Percentiles rank a stretch among this genome's conserved stretches.
These are phyloP conservation scores for Paracoccidioides lutzii DNA, from an alignment of 2,329 filamentous ascomycete genomes.

Conservation along the genomic window DNA sequence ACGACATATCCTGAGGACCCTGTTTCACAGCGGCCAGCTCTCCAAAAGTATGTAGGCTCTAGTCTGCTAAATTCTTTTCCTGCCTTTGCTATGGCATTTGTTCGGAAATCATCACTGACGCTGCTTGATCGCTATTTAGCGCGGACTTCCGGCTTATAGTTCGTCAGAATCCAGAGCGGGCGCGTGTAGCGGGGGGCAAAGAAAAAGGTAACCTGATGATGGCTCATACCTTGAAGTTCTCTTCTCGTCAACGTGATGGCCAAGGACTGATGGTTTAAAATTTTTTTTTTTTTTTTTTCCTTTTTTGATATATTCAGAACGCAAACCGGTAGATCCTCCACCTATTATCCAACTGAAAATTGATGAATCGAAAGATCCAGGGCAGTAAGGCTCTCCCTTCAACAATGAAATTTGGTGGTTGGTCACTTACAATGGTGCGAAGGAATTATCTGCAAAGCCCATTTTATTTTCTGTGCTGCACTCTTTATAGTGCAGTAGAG, in stretches of 20 bases:
- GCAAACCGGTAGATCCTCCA: slow-evolving; percentile 75
- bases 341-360: slow-evolving; percentile 65
- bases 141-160: slow-evolving; percentile 46
- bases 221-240: background rate
- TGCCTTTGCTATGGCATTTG: slow-evolving; percentile 3
- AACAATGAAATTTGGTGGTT: background rate
- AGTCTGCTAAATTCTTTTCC: background rate
- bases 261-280: slow-evolving; percentile 7
- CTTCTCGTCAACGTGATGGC: background rate
- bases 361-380: slow-evolving; percentile 35
- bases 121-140: slow-evolving; percentile 1
- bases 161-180: slow-evolving; percentile 54
- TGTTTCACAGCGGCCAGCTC: slow-evolving; percentile 26
- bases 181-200: slow-evolving; percentile 57
- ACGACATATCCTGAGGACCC: slow-evolving; percentile 29
- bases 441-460: slow-evolving; percentile 49
- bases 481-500: slow-evolving; percentile 40
- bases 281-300: background rate
- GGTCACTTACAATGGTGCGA: background rate
- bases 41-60: slow-evolving; percentile 26
- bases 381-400: slow-evolving; percentile 42
- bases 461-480: slow-evolving; percentile 50
- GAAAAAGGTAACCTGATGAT: slow-evolving; percentile 49
- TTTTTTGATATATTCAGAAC: slow-evolving; percentile 39
- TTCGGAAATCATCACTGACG: slow-evolving; percentile 2